Conservation (phyloP, 2,329 filamentous ascomycete species). For the Scedosporium minutisporum region DNA sequence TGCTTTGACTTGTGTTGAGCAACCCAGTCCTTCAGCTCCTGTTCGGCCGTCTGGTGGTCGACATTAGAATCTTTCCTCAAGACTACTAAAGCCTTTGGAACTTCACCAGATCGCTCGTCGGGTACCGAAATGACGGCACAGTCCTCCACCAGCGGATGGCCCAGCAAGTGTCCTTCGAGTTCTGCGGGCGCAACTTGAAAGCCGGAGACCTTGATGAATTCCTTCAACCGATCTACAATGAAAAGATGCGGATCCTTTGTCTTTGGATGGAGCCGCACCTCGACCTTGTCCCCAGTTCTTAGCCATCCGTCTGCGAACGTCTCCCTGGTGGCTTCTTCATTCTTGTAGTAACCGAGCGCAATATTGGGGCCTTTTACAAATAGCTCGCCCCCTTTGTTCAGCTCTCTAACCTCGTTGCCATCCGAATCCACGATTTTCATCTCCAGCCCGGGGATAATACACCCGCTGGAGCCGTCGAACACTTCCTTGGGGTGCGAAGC, state of each 20-base stretch:
- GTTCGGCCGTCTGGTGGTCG: conserved; percentile 27
- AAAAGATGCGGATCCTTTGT: conserved; percentile 59
- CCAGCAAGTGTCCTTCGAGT: conserved; percentile 68
- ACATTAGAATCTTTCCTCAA: background rate
- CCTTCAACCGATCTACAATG: conserved; percentile 59
- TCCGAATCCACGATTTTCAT: conserved; percentile 29
- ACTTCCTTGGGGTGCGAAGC: conserved; percentile 5
- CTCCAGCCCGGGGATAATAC: conserved; percentile 3
- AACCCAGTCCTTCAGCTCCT: conserved; percentile 34
- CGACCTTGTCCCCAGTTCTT: conserved; percentile 69
- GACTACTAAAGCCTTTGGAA: conserved; percentile 58
- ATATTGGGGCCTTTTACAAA: conserved; percentile 62
- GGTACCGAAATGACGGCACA: conserved; percentile 68
- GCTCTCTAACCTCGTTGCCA: conserved; percentile 56
- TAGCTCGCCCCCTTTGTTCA: conserved; percentile 62
- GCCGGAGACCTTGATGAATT: conserved; percentile 47
- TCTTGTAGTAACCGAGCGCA: conserved; percentile 69
- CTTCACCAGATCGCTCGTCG: conserved; percentile 50
- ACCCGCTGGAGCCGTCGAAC: conserved; percentile 6
- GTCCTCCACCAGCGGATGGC: conserved; percentile 64
- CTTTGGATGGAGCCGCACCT: conserved; percentile 36
- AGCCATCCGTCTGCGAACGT: conserved; percentile 66
- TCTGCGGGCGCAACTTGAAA: conserved; percentile 77
- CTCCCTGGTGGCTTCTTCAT: conserved; percentile 64
- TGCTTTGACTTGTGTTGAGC: conserved; percentile 46